Evolutionary conservation across 306 rosid genomes (phyloP).

Genomic region (Hippophae tibetana): DNA sequence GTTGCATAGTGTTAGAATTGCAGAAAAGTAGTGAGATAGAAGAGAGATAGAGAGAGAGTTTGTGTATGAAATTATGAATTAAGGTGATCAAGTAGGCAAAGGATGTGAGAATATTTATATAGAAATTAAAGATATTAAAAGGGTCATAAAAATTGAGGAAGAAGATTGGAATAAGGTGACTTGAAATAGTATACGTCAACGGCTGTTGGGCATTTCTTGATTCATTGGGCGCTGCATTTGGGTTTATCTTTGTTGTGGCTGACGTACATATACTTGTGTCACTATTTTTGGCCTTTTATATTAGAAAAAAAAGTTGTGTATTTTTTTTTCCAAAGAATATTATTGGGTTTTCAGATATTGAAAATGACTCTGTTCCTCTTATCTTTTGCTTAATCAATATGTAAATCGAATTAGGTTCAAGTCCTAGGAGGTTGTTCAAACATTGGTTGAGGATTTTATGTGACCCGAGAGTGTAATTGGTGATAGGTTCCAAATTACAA

Average conservation of each 20-base stretch:
- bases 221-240: constrained; percentile 25
- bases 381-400: no score
- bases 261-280: constrained; percentile 23
- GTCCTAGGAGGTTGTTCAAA: no score
- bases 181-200: constrained; percentile 46
- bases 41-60: not conserved
- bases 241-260: constrained; percentile 19
- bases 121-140: constrained; percentile 12
- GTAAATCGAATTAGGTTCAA: no score
- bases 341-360: no score
- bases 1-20: constrained; percentile 30
- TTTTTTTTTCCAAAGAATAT: no score
- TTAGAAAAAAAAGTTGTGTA: not conserved
- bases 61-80: no score
- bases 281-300: not conserved
- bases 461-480: no score
- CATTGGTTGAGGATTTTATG: no score
- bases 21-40: not conserved
- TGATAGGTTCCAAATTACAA: no score
- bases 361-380: no score
- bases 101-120: not conserved
- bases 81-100: not conserved
- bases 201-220: constrained; percentile 12
- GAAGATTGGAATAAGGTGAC: constrained; percentile 3
- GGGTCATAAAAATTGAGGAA: not conserved